Conservation (phyloP, 495 filamentous ascomycete species). For the Podospora pseudopauciseta region DNA sequence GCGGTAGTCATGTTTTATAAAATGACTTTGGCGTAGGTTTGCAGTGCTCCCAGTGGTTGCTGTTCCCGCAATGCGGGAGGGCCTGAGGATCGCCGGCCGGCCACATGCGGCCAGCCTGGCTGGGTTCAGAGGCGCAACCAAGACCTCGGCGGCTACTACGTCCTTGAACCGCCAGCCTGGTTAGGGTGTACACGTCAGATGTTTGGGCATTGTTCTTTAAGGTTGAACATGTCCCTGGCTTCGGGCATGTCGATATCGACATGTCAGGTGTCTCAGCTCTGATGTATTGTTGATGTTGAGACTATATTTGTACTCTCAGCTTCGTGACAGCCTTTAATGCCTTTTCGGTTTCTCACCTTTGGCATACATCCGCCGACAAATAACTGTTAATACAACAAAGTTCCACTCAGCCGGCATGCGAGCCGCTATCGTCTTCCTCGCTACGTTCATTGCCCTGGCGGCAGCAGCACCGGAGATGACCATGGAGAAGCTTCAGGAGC, state of each 20-base stretch:
- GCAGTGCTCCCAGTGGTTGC: neutral
- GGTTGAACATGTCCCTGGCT: too few relatives aligned
- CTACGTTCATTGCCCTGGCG: constrained; percentile 8
- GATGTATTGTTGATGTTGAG: too few relatives aligned
- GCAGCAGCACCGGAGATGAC: constrained; percentile 10
- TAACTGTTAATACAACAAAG: neutral
- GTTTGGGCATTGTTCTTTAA: too few relatives aligned
- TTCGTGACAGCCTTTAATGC: too few relatives aligned
- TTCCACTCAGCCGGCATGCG: constrained; percentile 1
- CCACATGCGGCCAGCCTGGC: neutral
- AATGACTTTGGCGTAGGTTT: neutral
- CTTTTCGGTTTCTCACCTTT: neutral
- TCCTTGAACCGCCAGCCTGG: neutral
- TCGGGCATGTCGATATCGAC: too few relatives aligned
- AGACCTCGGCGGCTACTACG: neutral
- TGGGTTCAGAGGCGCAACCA: neutral
- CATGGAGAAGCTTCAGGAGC: constrained; percentile 8
- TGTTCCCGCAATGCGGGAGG: neutral
- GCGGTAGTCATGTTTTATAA: neutral
- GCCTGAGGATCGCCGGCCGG: constrained; percentile 2
- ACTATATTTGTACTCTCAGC: too few relatives aligned
- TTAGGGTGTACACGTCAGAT: neutral
- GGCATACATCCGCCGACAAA: neutral
- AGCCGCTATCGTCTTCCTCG: neutral
- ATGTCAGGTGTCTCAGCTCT: too few relatives aligned